Evolutionary conservation across 169 alveolate genomes (phyloP), one percentile per base, ranked within the genome.

Genomic region (Cyclospora cayetanensis): DNA sequence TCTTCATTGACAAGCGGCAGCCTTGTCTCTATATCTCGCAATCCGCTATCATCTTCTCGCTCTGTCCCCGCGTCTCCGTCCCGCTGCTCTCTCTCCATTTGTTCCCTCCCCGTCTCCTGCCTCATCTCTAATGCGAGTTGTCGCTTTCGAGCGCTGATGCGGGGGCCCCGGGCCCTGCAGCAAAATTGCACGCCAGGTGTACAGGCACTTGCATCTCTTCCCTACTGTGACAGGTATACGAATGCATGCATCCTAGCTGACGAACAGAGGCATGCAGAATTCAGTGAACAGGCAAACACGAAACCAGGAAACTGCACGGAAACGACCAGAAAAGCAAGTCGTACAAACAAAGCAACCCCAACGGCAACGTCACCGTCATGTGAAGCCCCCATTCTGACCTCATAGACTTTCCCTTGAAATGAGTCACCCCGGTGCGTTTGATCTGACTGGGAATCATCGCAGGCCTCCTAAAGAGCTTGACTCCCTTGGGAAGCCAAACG

Each of bases 401-500:
- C 70, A 4, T 4, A 55, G 65, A 39, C 35, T 74, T 74, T 15
- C 86, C 86, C 15, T 53, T 37, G 63, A 82, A 63, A 0, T 63
- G 66, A 25, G 52, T 52, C 12, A 27, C 91, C 70, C 80, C 68
- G 43, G 82, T 63, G 80, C 18, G 15, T 29, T 53, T 11, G 42
- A 83, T 35, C 35, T 86, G 92, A 7, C 0, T 29, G 22, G 87
- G 92, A 2, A 68, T 53, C 93, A 89, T 53, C 27, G 89, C 83
- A 27, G 97, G 97, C 43, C 97, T 66, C n/a, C 96, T 55, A 87
- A 94, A 95, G 68, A 95, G 90, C 85, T 95, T 95, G 37, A 96
- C 93, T 29, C 97, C 96, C 55, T 95, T 91, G 0, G 98, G 98
- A 9, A 92, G 95, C 70, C 87, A 93, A 80, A 96, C 93, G 74